A percentile compares a stretch with the other conserved stretches of the same genome.
phyloP scores from a whole-genome alignment of 495 filamentous ascomycete species.

The Podospora comata region DNA sequence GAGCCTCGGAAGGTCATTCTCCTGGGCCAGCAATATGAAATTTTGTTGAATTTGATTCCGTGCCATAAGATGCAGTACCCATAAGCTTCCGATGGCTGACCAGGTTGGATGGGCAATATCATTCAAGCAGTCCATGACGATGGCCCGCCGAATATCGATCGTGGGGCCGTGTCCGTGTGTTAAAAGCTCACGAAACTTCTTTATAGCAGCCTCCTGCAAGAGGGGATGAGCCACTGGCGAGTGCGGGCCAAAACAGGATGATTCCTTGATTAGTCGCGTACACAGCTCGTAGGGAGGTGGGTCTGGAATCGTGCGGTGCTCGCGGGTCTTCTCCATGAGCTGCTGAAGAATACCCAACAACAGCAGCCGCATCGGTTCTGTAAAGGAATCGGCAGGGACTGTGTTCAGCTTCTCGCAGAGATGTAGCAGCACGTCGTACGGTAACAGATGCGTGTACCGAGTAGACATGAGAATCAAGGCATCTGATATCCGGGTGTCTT shows the following conservation, averaged over 20 bases:
- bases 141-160: constrained; percentile 36
- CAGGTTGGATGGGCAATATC: constrained; percentile 46
- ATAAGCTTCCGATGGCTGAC: constrained; percentile 62
- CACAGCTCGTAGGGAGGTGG: constrained; percentile 53
- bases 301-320: constrained; percentile 15
- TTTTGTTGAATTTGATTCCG: constrained; percentile 34
- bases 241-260: constrained; percentile 45
- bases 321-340: constrained; percentile 24
- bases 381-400: constrained; percentile 59
- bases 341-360: constrained; percentile 41
- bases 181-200: constrained; percentile 53
- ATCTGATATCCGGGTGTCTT: constrained; percentile 77
- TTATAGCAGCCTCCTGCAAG: constrained; percentile 57
- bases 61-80: constrained; percentile 60
- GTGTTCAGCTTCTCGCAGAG: constrained; percentile 70
- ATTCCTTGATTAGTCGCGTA: constrained; percentile 66
- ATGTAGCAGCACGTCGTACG: constrained; percentile 57
- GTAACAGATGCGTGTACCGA: constrained; percentile 60
- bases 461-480: constrained; percentile 75
- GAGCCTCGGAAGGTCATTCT: constrained; percentile 46
- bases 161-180: constrained; percentile 31
- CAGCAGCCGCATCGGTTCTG: constrained; percentile 54
- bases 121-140: constrained; percentile 44
- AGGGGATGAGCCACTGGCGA: constrained; percentile 43
- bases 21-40: constrained; percentile 37